Evolutionary conservation across 495 filamentous ascomycete species (phyloP), one percentile per base, ranked within the genome.

Genomic region (Neurospora sp.): DNA sequence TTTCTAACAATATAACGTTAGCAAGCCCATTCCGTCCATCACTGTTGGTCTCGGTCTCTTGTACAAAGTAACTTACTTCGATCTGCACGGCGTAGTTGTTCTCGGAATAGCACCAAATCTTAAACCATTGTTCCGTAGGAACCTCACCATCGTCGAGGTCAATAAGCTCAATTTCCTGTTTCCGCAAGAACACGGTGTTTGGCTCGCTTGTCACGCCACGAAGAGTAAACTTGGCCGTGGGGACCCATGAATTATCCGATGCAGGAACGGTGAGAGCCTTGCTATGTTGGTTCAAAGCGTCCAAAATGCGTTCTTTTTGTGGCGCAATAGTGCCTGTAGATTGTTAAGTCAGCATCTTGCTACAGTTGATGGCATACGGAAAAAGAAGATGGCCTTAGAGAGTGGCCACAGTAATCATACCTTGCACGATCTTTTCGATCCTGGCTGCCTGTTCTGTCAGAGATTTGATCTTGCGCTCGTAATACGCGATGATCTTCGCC

Each of bases 91-190:
- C 78, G 20, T 77, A 75, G 14, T 77, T 73, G 31, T 81, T 77
- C 4, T 74, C 74, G 2, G 72, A 62, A 2, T 74, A 72, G 59
- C 79, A 81, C 70, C 75, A 80, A 48, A 84, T 73, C 71, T 82
- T 83, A 80, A 81, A 86, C 84, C 84, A 86, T 62, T 84, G 82
- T 41, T 85, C 83, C 2, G 39, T 72, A 38, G 74, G 41, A 9
- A 62, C n/a, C 9, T 71, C 4, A 12, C 14, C 70, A 14, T 73
- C 77, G 10, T 73, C 73, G 12, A 77, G 9, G 27, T 78, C 77
- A 66, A 78, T 78, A 7, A 75, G 35, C 10, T 75, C 75, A 2
- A 71, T 72, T 14, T 73, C 79, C 16, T 80, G 79, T 39, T 79
- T 77, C 72, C 83, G 82, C 46, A 84, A 71, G 59, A 82, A 86